Evolutionary conservation across 2,329 filamentous ascomycete genomes (phyloP).

Genomic region (Phialocephala subalpina): DNA sequence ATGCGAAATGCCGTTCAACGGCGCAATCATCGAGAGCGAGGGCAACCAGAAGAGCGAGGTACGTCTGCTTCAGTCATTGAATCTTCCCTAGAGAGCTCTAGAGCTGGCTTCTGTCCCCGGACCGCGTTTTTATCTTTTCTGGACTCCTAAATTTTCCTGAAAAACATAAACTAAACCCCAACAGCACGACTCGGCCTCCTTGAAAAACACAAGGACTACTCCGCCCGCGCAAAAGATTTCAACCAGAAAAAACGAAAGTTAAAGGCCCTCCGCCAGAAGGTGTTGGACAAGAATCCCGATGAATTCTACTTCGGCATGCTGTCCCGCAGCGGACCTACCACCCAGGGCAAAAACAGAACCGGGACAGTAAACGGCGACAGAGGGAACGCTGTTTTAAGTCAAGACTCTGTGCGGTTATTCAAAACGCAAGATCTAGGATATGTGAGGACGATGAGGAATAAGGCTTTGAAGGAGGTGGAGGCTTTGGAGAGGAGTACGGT

Average conservation of each 20-base stretch:
- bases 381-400: conserved; percentile 61
- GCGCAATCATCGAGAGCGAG: conserved; percentile 89
- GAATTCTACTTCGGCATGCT: conserved; percentile 79
- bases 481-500: conserved; percentile 62
- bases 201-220: conserved; percentile 64
- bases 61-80: too few species aligned
- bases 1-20: conserved; percentile 74
- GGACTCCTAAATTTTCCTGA: too few species aligned
- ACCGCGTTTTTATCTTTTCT: too few species aligned
- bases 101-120: too few species aligned
- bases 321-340: conserved; percentile 64
- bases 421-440: conserved; percentile 76
- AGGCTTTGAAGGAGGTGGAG: conserved; percentile 64
- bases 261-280: conserved; percentile 66
- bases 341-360: conserved; percentile 58
- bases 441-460: conserved; percentile 67
- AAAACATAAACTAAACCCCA: too few species aligned
- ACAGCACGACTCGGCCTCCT: conserved; percentile 86
- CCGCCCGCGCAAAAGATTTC: conserved; percentile 70
- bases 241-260: conserved; percentile 70
- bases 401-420: conserved; percentile 67
- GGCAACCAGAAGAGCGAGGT: conserved; percentile 79
- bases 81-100: too few species aligned
- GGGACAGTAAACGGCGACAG: conserved; percentile 66
- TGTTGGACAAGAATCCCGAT: conserved; percentile 73